Percentiles rank a stretch among this genome's conserved stretches.
These are phyloP conservation scores for Trametes elegans DNA, from an alignment of 768 basidiomycete species.

Conservation along the genomic window DNA sequence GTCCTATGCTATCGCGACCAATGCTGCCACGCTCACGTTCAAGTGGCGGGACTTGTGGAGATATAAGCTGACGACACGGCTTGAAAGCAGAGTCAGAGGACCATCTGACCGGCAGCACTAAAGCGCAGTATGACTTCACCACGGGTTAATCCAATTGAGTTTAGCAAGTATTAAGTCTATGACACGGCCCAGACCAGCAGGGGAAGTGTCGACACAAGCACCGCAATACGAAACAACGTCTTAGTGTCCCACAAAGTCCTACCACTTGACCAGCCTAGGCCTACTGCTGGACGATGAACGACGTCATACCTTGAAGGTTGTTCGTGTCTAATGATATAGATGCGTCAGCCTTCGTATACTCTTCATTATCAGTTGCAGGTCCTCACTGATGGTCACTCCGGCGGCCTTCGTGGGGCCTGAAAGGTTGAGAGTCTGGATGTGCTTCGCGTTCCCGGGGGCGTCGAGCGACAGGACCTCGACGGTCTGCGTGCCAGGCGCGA, in stretches of 20 bases:
- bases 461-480: slow-evolving; percentile 25
- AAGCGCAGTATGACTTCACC: too few species aligned
- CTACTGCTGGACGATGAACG: slow-evolving; percentile 10
- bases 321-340: not conserved
- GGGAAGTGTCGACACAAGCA: not conserved
- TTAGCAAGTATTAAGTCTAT: too few species aligned
- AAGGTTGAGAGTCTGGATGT: slow-evolving; percentile 15
- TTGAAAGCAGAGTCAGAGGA: too few species aligned
- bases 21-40: too few species aligned
- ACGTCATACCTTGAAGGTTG: slow-evolving; percentile 24
- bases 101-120: too few species aligned
- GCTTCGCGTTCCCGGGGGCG: slow-evolving; percentile 21
- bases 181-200: slow-evolving; percentile 1
- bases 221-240: not conserved
- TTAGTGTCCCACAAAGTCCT: too few species aligned
- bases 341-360: not conserved
- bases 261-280: too few species aligned
- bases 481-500: slow-evolving; percentile 19
- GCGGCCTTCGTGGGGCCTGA: slow-evolving; percentile 14
- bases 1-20: too few species aligned
- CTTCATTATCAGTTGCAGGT: not conserved
- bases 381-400: slow-evolving; percentile 20
- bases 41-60: too few species aligned
- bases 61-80: too few species aligned
- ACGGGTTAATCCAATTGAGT: too few species aligned